A percentile compares a stretch with the other conserved stretches of the same genome.
Conservation (phyloP, 2,329 filamentous ascomycete genomes). For the Colletotrichum liaoningense region DNA sequence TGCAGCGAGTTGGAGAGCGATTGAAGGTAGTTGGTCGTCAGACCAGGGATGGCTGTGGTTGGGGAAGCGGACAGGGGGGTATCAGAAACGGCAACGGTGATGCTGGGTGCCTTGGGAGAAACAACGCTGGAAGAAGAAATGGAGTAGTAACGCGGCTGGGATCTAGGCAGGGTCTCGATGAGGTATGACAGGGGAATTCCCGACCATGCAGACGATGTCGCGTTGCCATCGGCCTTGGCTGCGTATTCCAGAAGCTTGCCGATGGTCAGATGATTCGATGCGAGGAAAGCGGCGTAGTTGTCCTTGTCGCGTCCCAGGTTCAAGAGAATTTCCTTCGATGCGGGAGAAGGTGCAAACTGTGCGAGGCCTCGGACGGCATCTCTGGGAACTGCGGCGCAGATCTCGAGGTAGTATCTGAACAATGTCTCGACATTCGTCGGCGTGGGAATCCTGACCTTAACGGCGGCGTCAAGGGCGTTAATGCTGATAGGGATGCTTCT, state of each 20-base stretch:
- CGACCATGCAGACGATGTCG: slow-evolving; percentile 35
- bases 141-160: slow-evolving; percentile 71
- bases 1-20: slow-evolving; percentile 17
- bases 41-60: slow-evolving; percentile 40
- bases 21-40: slow-evolving; percentile 43
- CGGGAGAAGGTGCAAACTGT: slow-evolving; percentile 12
- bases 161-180: slow-evolving; percentile 65
- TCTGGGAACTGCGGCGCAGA: slow-evolving; percentile 48
- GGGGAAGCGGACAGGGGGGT: slow-evolving; percentile 40
- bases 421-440: slow-evolving; percentile 51
- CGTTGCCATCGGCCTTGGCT: slow-evolving; percentile 24
- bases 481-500: slow-evolving; percentile 41
- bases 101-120: slow-evolving; percentile 24
- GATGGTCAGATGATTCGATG: slow-evolving; percentile 41
- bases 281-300: slow-evolving; percentile 36
- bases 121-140: slow-evolving; percentile 66
- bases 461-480: slow-evolving; percentile 37
- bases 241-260: slow-evolving; percentile 39
- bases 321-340: background rate
- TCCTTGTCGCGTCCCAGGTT: slow-evolving; percentile 49
- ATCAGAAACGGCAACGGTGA: slow-evolving; percentile 23
- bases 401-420: slow-evolving; percentile 59
- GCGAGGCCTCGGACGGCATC: slow-evolving; percentile 16
- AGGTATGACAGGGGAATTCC: slow-evolving; percentile 58
- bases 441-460: slow-evolving; percentile 46